These are phyloP conservation scores for Populus simonii DNA, from an alignment of 345 rosid species.

Conservation along the genomic window DNA sequence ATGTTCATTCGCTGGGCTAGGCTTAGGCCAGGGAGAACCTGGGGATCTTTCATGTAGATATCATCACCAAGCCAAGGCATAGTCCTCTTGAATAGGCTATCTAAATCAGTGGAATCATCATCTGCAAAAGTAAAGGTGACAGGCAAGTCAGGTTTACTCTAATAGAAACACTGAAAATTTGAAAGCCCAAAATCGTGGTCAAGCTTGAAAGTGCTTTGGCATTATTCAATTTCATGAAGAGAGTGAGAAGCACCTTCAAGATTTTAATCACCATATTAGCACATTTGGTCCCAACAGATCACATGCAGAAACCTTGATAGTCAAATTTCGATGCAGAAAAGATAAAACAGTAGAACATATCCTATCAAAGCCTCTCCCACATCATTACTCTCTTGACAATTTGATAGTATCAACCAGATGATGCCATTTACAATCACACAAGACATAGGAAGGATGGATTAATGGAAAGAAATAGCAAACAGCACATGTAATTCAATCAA, in stretches of 20 bases:
- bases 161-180: neutral
- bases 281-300: conserved; percentile 7
- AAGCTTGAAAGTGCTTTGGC: neutral
- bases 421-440: conserved; percentile 2
- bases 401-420: neutral
- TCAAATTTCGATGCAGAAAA: conserved; percentile 10
- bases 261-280: conserved; percentile 16
- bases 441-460: neutral
- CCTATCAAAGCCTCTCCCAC: conserved; percentile 1
- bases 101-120: conserved; percentile 67
- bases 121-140: conserved; percentile 39
- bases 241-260: conserved; percentile 1
- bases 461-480: conserved; percentile 1
- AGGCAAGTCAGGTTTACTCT: conserved; percentile 10
- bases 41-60: conserved; percentile 65
- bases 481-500: conserved; percentile 5
- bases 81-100: conserved; percentile 71
- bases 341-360: conserved; percentile 11
- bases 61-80: conserved; percentile 93
- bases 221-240: neutral
- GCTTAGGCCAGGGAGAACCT: conserved; percentile 61
- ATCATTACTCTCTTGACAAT: neutral
- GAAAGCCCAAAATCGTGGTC: neutral
- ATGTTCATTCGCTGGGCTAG: conserved; percentile 91
- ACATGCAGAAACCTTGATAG: conserved; percentile 10